These are phyloP conservation scores for Chloris gayana DNA, from an alignment of 176 grass and related monocot species.

Conservation along the genomic window DNA sequence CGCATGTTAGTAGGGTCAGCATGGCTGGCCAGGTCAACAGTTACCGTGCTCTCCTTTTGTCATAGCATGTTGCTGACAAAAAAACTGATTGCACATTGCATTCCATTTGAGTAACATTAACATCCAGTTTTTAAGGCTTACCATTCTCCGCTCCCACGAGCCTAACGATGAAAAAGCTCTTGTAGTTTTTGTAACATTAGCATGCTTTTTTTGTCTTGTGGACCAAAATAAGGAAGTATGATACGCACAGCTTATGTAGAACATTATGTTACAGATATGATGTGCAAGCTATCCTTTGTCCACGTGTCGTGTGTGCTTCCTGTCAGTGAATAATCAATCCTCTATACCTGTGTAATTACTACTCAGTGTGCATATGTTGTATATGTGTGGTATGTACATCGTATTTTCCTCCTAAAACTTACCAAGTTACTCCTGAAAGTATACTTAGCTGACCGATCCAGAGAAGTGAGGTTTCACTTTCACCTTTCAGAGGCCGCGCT, in stretches of 20 bases:
- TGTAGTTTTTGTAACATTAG: neutral
- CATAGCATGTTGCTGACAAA: conserved; percentile 18
- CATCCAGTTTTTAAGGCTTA: conserved; percentile 9
- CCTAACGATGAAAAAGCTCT: conserved; percentile 24
- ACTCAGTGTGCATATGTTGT: neutral
- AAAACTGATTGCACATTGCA: neutral
- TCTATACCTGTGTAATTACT: neutral
- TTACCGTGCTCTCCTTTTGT: conserved; percentile 17
- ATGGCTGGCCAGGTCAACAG: conserved; percentile 6
- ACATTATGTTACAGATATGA: conserved; percentile 36
- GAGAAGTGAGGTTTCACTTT: neutral
- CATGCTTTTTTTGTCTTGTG: neutral
- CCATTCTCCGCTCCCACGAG: neutral
- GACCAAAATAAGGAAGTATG: neutral
- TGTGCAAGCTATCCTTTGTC: neutral
- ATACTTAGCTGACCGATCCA: neutral
- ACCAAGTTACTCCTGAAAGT: conserved; percentile 9
- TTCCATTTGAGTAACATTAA: neutral
- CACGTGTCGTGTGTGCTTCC: conserved; percentile 4
- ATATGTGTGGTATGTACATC: neutral
- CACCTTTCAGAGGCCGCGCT: neutral
- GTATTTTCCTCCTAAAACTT: neutral
- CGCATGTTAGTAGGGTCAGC: conserved; percentile 54
- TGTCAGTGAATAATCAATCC: neutral
- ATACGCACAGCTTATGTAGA: neutral